These are phyloP conservation scores for Exserohilum turcica DNA, from an alignment of 2,329 filamentous ascomycete genomes.

Conservation along the genomic window DNA sequence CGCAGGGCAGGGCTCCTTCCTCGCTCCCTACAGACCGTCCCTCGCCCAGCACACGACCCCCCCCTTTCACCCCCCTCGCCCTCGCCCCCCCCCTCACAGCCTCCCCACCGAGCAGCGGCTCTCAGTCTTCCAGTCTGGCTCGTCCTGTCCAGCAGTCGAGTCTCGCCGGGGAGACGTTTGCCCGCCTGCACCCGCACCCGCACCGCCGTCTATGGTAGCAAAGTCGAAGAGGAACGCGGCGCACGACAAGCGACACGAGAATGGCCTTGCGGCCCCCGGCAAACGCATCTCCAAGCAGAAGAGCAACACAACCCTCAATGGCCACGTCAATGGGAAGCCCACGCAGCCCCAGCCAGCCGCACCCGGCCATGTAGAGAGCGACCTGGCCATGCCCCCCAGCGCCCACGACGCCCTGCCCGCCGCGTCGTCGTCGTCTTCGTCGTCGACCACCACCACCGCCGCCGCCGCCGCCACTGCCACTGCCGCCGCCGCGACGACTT, in stretches of 20 bases:
- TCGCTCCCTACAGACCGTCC: conserved; percentile 27
- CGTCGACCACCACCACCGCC: not conserved
- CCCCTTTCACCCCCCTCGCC: not conserved
- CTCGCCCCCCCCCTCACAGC: conserved; percentile 8
- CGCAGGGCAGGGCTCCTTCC: conserved; percentile 12
- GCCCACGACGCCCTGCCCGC: conserved; percentile 10
- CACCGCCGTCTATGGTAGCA: conserved; percentile 54
- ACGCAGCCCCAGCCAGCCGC: conserved; percentile 46
- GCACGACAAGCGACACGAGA: conserved; percentile 73
- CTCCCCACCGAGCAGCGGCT: conserved; percentile 37
- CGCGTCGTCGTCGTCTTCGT: not conserved
- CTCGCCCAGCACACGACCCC: conserved; percentile 27
- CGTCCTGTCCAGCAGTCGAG: conserved; percentile 52
- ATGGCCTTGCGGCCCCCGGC: conserved; percentile 80
- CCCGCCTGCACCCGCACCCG: conserved; percentile 38
- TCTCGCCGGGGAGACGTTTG: conserved; percentile 44
- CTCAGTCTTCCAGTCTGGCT: conserved; percentile 53
- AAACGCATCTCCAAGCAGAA: conserved; percentile 64
- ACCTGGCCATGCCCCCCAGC: conserved; percentile 41
- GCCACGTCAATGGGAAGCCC: conserved; percentile 50
- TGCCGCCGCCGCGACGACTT: not conserved
- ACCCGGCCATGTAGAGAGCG: conserved; percentile 44
- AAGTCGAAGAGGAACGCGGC: conserved; percentile 53
- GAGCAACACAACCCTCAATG: conserved; percentile 54
- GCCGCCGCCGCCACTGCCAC: not conserved